Base-by-base conservation (phyloP, 768 basidiomycete species). In the Plicaturopsis crispa region DNA sequence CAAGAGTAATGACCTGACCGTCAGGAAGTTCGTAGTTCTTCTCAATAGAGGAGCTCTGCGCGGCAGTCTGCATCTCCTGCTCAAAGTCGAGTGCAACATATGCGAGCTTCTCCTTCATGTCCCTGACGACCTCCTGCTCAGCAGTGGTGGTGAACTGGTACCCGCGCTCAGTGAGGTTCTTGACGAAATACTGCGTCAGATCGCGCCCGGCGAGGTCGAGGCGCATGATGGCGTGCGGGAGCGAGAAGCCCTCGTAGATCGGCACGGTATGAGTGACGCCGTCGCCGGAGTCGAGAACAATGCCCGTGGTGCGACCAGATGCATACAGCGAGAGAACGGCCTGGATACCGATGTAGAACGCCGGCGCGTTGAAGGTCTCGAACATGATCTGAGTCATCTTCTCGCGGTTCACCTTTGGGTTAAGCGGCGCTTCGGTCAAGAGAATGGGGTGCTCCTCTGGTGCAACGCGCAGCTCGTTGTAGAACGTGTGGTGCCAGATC, bases 401-500 rank as follows among this genome's bases (percentile, higher is more conserved):
- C 65, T 81, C 78, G 43, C 78, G 65, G 63, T 83, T 83, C 33
- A 17, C 33, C 43, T 82, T 82, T 32, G 80, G 80, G 66, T 83
- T 82, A 22, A 82, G 67, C 19, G 81, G 81, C 33, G 81, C 80
- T 55, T 82, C 80, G 33, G 81, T 82, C 47, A 82, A 68, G 5
- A 82, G 61, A 47, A 83, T 74, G 23, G 80, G 81, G 61, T 82
- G 81, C 54, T 84, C 82, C 56, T 84, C 81, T 7, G 80, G 80
- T 3, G 82, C 81, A 41, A 83, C 80, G 57, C 82, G 80, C 43
- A 84, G 72, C 53, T 83, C 82, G 53, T 84, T 83, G 66, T 82
- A 93, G 66, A 93, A 94, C 22, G 91, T 92, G 71, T 93, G 90
- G 62, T 92, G 89, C 90, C 90, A 94, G 61, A 93, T 93, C 70